Evolutionary conservation across 2,329 filamentous ascomycete genomes (phyloP), one percentile per base, ranked within the genome.

Genomic region (Juglanconis sp.): DNA sequence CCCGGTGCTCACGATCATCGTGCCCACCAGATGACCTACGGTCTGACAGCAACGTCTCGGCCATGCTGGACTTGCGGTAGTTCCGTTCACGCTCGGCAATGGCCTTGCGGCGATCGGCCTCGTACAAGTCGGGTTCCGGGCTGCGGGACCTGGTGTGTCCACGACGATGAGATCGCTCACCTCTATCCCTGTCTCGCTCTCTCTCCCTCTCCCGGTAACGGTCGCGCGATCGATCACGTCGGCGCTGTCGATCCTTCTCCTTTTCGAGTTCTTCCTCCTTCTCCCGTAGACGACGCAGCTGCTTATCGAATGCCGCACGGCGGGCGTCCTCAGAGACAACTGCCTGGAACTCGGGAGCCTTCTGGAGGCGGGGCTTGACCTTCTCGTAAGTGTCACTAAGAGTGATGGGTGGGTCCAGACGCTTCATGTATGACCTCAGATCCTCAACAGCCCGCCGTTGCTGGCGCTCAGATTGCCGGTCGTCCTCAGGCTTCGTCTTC

Each of bases 21-120:
- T 67, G 83, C 79, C 65, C 84, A 70, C 68, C 84, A 78, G 70
- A 72, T 17, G 72, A 68, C 53, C 77, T 78, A 63, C 80, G 81
- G 64, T 85, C 83, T 56, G 81, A 81, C 57, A 87, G 72, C 24
- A 86, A 74, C 65, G 79, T 84, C 68, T 87, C 85, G 65, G 88
- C 90, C 76, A 86, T 86, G 71, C 83, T 87, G 49, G 86, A 81
- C 77, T 95, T 96, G 73, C 91, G 88, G 76, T 96, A 96, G 68
- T 96, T 93, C 66, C 93, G 89, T 77, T 98, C 96, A 52, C 96
- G 89, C 71, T 96, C 93, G 60, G 93, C 92, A 71, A 95, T 93
- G 48, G 94, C 94, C 74, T 94, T 95, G 69, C 92, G 89, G 66
- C 95, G 87, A 72, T 99, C 95, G 62, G 93, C 95, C 75, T 98